Evolutionary conservation across 31 red algal genomes (phyloP).

Genomic region (Odonthalia washingtoniensis): DNA sequence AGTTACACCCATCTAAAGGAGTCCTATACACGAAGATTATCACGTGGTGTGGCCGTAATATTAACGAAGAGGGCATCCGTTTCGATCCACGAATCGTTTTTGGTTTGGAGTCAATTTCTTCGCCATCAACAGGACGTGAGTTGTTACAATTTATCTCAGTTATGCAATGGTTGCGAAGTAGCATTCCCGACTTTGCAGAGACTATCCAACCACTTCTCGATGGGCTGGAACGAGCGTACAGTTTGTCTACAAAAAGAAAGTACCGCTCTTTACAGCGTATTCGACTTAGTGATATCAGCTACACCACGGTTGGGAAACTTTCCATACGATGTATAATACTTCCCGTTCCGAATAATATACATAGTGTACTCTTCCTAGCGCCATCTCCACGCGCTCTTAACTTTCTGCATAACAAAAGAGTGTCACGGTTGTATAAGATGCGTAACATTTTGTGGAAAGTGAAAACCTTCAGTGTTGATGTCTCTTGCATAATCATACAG

Average conservation of each 20-base stretch:
- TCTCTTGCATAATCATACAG: too few relatives aligned
- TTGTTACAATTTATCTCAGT: slow-evolving; percentile 14
- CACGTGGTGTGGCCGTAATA: not conserved
- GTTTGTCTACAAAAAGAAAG: not conserved
- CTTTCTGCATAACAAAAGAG: too few relatives aligned
- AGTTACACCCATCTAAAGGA: not conserved
- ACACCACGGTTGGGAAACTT: too few relatives aligned
- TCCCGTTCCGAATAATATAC: too few relatives aligned
- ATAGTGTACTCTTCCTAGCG: too few relatives aligned
- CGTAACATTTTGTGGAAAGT: too few relatives aligned
- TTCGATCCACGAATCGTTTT: not conserved
- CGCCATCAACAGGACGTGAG: slow-evolving; percentile 4
- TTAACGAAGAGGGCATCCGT: not conserved
- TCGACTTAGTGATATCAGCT: not conserved
- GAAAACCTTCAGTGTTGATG: too few relatives aligned
- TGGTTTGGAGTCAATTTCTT: not conserved
- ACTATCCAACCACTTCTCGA: not conserved
- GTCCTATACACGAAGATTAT: not conserved
- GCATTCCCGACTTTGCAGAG: not conserved
- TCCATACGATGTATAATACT: too few relatives aligned
- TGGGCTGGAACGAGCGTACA: not conserved
- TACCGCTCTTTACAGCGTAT: not conserved
- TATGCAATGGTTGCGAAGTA: not conserved
- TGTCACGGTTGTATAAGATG: too few relatives aligned
- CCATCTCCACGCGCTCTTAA: too few relatives aligned